phyloP scores from a whole-genome alignment of 2,329 filamentous ascomycete species.

The Fusarium sp. region DNA sequence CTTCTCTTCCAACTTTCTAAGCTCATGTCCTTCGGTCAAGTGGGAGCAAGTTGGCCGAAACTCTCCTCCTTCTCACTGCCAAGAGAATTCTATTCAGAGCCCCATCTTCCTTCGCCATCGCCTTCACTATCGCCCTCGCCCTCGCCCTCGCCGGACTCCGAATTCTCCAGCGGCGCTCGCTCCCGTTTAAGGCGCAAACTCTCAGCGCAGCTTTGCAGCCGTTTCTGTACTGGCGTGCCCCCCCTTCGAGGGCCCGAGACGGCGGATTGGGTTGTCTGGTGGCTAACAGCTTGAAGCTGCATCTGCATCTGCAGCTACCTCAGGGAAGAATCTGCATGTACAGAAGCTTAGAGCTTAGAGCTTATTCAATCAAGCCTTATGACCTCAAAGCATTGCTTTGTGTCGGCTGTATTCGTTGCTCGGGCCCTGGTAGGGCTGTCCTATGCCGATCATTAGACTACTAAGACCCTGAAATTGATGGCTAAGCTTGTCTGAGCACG shows the following conservation, averaged over 20 bases:
- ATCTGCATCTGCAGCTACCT: too few species aligned
- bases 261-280: conserved; percentile 11
- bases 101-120: conserved; percentile 22
- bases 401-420: too few species aligned
- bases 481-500: conserved; percentile 20
- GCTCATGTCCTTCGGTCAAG: conserved; percentile 11
- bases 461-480: conserved; percentile 31
- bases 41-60: conserved; percentile 20
- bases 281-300: conserved; percentile 4
- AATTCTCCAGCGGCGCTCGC: conserved; percentile 22
- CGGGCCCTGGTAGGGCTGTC: conserved; percentile 2
- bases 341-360: too few species aligned
- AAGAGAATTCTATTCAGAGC: conserved; percentile 21
- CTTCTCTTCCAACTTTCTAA: not conserved
- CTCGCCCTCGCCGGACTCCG: conserved; percentile 37
- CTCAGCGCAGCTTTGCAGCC: conserved; percentile 11
- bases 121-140: conserved; percentile 6
- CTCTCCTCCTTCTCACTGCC: not conserved
- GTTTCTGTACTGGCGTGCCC: conserved; percentile 34
- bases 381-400: too few species aligned
- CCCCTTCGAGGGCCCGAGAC: not conserved
- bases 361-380: too few species aligned
- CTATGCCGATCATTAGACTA: conserved; percentile 13
- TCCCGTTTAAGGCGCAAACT: conserved; percentile 18
- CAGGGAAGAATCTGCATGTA: too few species aligned